Evolutionary conservation across 1,284 basidiomycete species (phyloP).

Genomic region (Farysia itapuensis): DNA sequence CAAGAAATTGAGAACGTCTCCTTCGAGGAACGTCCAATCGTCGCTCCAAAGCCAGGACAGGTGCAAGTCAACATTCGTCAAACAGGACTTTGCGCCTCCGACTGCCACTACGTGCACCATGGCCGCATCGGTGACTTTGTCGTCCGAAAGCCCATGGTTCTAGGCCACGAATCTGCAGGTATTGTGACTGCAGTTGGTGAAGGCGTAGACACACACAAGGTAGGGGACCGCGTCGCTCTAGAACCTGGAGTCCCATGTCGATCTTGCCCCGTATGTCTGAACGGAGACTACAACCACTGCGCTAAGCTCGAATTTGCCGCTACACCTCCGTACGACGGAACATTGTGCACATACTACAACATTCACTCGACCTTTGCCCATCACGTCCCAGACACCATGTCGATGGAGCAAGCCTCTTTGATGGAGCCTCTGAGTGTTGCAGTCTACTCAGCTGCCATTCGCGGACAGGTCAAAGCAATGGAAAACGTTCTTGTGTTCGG

Average conservation of each 20-base stretch:
- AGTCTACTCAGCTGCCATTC: conserved; percentile 79
- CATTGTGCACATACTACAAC: conserved; percentile 70
- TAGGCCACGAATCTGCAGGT: conserved; percentile 69
- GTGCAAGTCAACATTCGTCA: conserved; percentile 89
- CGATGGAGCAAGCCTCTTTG: conserved; percentile 64
- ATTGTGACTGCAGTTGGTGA: conserved; percentile 68
- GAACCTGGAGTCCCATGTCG: conserved; percentile 78
- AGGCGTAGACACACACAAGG: conserved; percentile 72
- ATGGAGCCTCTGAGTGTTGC: conserved; percentile 94
- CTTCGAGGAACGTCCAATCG: conserved; percentile 76
- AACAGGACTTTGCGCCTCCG: conserved; percentile 76
- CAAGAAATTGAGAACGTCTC: conserved; percentile 71
- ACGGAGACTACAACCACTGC: conserved; percentile 60
- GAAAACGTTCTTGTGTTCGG: conserved; percentile 70
- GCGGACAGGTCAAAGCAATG: conserved; percentile 69
- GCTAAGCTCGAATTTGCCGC: conserved; percentile 79
- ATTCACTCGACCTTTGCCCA: conserved; percentile 57
- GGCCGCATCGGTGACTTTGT: conserved; percentile 68
- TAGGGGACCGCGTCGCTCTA: conserved; percentile 83
- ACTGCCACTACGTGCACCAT: conserved; percentile 61
- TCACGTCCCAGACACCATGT: conserved; percentile 61
- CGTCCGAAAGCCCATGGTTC: conserved; percentile 76
- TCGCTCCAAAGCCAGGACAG: conserved; percentile 68
- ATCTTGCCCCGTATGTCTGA: conserved; percentile 65
- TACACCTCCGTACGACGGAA: conserved; percentile 86